A percentile compares a stretch with the other conserved stretches of the same genome.
These are phyloP conservation scores for Chondrus crispus DNA, from an alignment of 23 red algal genomes.

Conservation along the genomic window DNA sequence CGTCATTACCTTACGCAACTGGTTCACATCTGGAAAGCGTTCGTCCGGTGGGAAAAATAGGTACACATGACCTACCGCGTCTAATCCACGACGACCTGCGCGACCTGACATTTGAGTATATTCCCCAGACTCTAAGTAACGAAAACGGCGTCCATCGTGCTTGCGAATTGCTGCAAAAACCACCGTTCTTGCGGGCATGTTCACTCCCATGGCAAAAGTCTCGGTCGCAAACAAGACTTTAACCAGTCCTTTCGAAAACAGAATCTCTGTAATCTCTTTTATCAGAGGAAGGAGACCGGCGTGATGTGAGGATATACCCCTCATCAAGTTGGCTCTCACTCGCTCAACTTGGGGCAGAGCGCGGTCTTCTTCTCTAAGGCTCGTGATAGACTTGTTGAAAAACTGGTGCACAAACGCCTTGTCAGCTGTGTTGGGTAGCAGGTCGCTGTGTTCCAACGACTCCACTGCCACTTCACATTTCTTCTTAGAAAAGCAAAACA, in stretches of 20 bases:
- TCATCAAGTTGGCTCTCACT: slow-evolving; percentile 43
- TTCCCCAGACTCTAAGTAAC: slow-evolving; percentile 68
- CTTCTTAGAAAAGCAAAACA: slow-evolving; percentile 69
- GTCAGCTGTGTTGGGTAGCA: slow-evolving; percentile 4
- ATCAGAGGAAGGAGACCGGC: slow-evolving; percentile 82
- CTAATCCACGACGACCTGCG: slow-evolving; percentile 79
- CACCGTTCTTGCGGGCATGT: slow-evolving; percentile 81
- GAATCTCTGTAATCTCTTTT: slow-evolving; percentile 81
- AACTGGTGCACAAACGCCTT: slow-evolving; percentile 21
- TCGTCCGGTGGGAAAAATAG: slow-evolving; percentile 53
- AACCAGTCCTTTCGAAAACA: slow-evolving; percentile 73
- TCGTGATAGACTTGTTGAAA: slow-evolving; percentile 48
- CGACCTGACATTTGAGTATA: slow-evolving; percentile 91
- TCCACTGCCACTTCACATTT: slow-evolving; percentile 35
- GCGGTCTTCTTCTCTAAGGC: slow-evolving; percentile 50
- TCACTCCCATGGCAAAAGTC: slow-evolving; percentile 89
- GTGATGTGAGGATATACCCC: slow-evolving; percentile 82
- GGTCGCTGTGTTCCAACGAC: slow-evolving; percentile 3
- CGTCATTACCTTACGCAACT: slow-evolving; percentile 25
- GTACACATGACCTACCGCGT: slow-evolving; percentile 65
- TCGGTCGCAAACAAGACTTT: slow-evolving; percentile 85
- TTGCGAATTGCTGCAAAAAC: slow-evolving; percentile 77
- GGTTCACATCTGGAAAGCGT: background rate
- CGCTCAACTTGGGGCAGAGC: slow-evolving; percentile 66
- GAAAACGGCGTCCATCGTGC: slow-evolving; percentile 55